Evolutionary conservation across 441 rosid genomes (phyloP).

Genomic region (Adansonia gregorii): DNA sequence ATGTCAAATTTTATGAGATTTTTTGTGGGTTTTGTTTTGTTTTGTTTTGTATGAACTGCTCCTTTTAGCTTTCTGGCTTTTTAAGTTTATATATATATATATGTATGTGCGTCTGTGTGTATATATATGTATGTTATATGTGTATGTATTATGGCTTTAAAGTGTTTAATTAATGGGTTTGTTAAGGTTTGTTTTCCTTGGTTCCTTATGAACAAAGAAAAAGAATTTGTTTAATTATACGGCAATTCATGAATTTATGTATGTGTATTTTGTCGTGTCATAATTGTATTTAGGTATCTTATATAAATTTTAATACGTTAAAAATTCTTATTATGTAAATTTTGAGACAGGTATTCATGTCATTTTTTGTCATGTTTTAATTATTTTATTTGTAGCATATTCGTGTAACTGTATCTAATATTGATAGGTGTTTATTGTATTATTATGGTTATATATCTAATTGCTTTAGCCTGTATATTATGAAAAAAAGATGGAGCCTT

Average conservation of each 20-base stretch:
- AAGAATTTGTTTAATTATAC: neutral
- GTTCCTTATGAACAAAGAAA: neutral
- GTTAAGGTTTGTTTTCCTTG: neutral
- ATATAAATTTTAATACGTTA: too few species aligned
- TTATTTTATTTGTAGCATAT: too few species aligned
- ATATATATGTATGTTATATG: too few species aligned
- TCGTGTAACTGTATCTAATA: too few species aligned
- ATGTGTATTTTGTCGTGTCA: too few species aligned
- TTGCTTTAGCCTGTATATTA: neutral
- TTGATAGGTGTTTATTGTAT: neutral
- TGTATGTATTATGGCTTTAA: neutral
- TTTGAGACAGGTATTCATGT: too few species aligned
- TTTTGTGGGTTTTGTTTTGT: neutral
- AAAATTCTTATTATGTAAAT: too few species aligned
- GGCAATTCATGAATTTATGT: too few species aligned
- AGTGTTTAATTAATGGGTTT: neutral
- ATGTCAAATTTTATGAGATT: neutral
- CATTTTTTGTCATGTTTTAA: too few species aligned
- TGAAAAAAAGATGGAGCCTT: neutral
- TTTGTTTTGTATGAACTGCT: neutral
- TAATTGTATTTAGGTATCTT: too few species aligned
- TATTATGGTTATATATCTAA: neutral
- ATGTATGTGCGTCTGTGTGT: neutral
- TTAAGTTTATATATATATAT: too few species aligned
- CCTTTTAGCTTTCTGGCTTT: neutral